Conservation (phyloP, 1,284 basidiomycete genomes). For the Apiotrichum gamsii region DNA sequence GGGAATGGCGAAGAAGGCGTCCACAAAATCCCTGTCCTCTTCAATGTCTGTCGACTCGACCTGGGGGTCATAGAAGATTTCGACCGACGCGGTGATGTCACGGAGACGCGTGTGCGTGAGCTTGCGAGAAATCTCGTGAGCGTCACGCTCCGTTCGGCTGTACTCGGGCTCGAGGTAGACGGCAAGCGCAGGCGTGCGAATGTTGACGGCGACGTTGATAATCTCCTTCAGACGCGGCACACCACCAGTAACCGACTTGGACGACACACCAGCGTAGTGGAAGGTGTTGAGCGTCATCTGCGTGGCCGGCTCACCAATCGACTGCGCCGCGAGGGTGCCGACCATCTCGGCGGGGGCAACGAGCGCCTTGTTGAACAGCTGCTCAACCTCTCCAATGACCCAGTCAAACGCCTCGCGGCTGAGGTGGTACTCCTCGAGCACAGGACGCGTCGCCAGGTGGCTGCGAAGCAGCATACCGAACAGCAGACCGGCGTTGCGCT, state of each 20-base stretch:
- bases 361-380: constrained; percentile 85
- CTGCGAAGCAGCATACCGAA: constrained; percentile 92
- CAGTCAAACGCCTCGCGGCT: constrained; percentile 92
- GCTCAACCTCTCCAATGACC: constrained; percentile 93
- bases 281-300: constrained; percentile 97
- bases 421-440: constrained; percentile 79
- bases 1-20: constrained; percentile 98
- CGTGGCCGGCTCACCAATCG: constrained; percentile 98
- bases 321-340: constrained; percentile 94
- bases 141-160: constrained; percentile 62
- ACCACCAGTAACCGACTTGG: constrained; percentile 96
- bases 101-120: constrained; percentile 90
- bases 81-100: constrained; percentile 90
- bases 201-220: constrained; percentile 97
- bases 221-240: constrained; percentile 97
- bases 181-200: constrained; percentile 92
- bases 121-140: constrained; percentile 43
- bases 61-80: constrained; percentile 98
- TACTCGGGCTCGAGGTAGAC: constrained; percentile 80
- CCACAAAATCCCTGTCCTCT: constrained; percentile 92
- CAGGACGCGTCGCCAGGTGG: constrained; percentile 72
- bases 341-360: constrained; percentile 98
- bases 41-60: constrained; percentile 89
- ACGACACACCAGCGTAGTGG: constrained; percentile 98
- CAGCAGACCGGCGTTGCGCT: constrained; percentile 81